Base-by-base conservation (phyloP, 164 flowering plant genomes). In the Chimonanthus praecox region DNA sequence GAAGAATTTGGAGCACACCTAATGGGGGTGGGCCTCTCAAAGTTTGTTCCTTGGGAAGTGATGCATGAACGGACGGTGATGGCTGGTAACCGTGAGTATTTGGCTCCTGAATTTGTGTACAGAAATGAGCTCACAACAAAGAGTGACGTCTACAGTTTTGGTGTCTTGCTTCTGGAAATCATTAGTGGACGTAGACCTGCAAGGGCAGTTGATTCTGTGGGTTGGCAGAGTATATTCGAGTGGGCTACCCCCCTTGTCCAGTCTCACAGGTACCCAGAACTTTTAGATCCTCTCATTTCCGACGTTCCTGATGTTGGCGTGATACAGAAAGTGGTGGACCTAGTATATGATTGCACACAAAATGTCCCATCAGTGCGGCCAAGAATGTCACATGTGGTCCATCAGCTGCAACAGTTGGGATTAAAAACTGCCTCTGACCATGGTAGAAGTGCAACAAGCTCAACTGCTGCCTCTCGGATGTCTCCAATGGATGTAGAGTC, bases 201-300 rank as follows among this genome's bases (percentile, higher is more conserved):
- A 21, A 94, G 93, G 72, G 88, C 90, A 45, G 94, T 89, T 67
- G 93, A 94, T 76, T 87, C 97, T 1, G 88, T 92, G 8, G 92
- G 97, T 49, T 87, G 89, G 91, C 94, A 92, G 77, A 89, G 94
- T 63, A 88, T 94, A 82, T 94, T 94, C 16, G 97, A 94, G 75
- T 92, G 98, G 97, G 98, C 97, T 7, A 94, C 98, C 1, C 98
- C 98, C 4, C 77, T 94, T 50, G 97, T 92, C 72, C 97, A 94
- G 74, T 80, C 94, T n/a, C 90, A 92, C 71, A 84, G 89, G 58
- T 92, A 90, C 69, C 76, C 78, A 0, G 95, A 92, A 75, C 89
- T 91, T 61, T 74, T 94, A 82, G 98, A 94, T 80, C 97, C 98
- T 69, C 84, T 83, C 50, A 88, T 81, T 91, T 48, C 86, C 2